Conservation (phyloP, 2,329 filamentous ascomycete genomes). For the Alternaria infectoria region DNA sequence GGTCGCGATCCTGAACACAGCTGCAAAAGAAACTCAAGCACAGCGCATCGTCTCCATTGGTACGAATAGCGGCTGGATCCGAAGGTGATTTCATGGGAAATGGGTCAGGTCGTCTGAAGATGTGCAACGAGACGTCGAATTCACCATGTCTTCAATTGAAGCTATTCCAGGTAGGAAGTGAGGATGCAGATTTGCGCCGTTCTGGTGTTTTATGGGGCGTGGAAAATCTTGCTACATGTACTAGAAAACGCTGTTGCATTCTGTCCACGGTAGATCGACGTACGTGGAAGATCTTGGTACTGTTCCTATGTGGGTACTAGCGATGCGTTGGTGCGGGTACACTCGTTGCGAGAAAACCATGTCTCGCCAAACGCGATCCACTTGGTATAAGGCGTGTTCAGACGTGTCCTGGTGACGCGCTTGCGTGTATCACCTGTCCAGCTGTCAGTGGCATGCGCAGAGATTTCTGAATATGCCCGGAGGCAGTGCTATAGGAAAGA, state of each 20-base stretch:
- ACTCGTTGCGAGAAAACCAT: neutral
- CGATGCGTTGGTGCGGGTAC: neutral
- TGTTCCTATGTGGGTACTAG: constrained; percentile 7
- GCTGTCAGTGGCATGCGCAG: neutral
- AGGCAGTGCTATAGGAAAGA: neutral
- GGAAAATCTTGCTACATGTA: neutral
- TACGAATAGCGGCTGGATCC: neutral
- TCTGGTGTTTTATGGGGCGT: neutral
- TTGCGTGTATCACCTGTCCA: neutral
- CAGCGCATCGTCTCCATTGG: neutral
- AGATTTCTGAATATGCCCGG: neutral
- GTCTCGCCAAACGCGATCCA: constrained; percentile 1
- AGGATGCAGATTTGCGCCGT: neutral
- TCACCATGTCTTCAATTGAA: neutral
- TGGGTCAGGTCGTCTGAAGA: neutral
- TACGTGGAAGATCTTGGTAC: neutral
- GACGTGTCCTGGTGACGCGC: neutral
- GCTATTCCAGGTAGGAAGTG: neutral
- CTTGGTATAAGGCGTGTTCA: constrained; percentile 1
- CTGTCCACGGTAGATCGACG: constrained; percentile 3
- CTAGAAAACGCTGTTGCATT: neutral
- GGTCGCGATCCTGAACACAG: neutral
- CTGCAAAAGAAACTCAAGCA: neutral
- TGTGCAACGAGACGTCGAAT: neutral
- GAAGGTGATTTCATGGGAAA: too few relatives aligned